Evolutionary conservation across 1,139 yeast genomes (phyloP).

Genomic region (Suhomyces choctaworum): DNA sequence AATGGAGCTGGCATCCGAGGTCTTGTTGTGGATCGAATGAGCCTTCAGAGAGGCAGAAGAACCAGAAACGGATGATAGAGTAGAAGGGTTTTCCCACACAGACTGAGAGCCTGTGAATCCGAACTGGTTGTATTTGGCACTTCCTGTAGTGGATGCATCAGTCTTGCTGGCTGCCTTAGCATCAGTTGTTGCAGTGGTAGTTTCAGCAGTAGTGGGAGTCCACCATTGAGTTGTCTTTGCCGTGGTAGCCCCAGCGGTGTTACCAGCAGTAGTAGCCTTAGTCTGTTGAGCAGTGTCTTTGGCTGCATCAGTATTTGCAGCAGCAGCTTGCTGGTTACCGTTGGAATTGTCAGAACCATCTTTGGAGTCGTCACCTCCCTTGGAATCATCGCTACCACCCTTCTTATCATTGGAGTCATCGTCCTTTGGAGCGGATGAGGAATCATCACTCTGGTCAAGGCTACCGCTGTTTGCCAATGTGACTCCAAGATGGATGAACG

Average conservation of each 20-base stretch:
- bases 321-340: constrained; percentile 9
- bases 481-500: constrained; percentile 14
- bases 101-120: constrained; percentile 47
- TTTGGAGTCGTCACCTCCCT: constrained; percentile 18
- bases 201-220: constrained; percentile 14
- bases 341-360: constrained; percentile 21
- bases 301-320: constrained; percentile 9
- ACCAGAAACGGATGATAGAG: constrained; percentile 12
- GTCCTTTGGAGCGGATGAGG: no score
- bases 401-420: constrained; percentile 9
- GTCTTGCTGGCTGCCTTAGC: constrained; percentile 12
- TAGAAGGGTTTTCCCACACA: constrained; percentile 29
- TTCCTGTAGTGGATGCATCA: constrained; percentile 3
- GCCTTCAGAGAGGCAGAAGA: constrained; percentile 17
- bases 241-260: constrained; percentile 10
- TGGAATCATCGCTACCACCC: constrained; percentile 12
- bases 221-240: constrained; percentile 12
- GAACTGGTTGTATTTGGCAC: constrained; percentile 42
- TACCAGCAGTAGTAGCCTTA: constrained; percentile 14
- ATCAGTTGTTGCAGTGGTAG: constrained; percentile 18
- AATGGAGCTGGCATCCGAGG: constrained; percentile 19
- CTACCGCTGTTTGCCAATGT: constrained; percentile 18
- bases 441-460: constrained; percentile 10
- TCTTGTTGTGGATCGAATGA: constrained; percentile 14
- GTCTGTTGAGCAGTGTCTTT: constrained; percentile 9